Evolutionary conservation across 352 stramenopile species (phyloP).

Genomic region (Globisporangium uncinulatum): DNA sequence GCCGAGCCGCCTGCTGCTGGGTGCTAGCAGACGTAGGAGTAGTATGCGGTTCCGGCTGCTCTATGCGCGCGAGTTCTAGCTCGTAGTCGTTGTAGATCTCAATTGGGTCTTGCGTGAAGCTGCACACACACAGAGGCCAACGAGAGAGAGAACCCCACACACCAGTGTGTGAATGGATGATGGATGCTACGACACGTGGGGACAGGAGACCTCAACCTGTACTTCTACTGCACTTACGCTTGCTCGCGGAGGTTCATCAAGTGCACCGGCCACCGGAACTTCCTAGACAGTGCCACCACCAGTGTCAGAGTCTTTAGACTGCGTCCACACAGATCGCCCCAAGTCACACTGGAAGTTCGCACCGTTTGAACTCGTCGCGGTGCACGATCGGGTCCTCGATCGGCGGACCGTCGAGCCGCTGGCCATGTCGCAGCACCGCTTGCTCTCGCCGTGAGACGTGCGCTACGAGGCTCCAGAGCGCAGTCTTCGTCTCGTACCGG

Average conservation of each 20-base stretch:
- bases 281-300: constrained; percentile 21
- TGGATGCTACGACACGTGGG: neutral
- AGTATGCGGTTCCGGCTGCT: neutral
- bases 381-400: constrained; percentile 38
- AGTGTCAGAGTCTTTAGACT: too few species aligned
- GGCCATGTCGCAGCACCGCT: constrained; percentile 24
- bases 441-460: constrained; percentile 26
- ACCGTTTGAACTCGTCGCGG: constrained; percentile 36
- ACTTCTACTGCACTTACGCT: constrained; percentile 26
- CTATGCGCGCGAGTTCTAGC: constrained; percentile 9
- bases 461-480: constrained; percentile 20
- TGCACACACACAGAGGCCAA: constrained; percentile 4
- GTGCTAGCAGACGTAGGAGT: neutral
- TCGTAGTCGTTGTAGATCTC: constrained; percentile 54
- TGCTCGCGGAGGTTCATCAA: constrained; percentile 51
- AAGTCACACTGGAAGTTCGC: constrained; percentile 9
- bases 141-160: neutral
- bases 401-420: constrained; percentile 30
- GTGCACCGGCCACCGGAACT: constrained; percentile 74
- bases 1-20: neutral
- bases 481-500: constrained; percentile 2
- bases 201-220: neutral
- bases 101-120: constrained; percentile 38
- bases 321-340: neutral
- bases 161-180: neutral